These are phyloP conservation scores for Melaleuca alternifolia DNA, from an alignment of 345 rosid genomes.

Conservation along the genomic window DNA sequence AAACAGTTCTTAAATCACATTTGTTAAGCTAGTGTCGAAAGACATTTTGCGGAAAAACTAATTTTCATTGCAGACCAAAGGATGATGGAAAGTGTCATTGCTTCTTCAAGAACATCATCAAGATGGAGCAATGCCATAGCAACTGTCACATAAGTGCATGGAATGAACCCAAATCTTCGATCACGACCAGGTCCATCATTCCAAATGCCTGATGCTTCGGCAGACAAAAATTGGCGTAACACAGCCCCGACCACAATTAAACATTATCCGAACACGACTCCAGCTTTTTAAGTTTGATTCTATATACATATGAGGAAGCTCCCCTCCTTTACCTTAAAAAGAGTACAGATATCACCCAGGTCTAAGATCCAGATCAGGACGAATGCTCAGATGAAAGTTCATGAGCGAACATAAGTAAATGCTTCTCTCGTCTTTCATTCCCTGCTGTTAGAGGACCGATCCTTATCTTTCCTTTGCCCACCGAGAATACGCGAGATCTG, in stretches of 20 bases:
- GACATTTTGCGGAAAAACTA: not conserved
- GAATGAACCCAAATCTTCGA: not conserved
- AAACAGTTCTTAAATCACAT: not conserved
- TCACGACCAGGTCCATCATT: not conserved
- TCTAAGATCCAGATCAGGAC: not conserved
- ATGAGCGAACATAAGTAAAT: not conserved
- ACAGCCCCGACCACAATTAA: not conserved
- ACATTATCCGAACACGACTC: no score
- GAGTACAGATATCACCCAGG: not conserved
- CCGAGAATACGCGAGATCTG: constrained; percentile 99
- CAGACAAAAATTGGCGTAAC: not conserved
- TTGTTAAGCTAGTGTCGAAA: not conserved
- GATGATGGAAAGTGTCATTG: not conserved
- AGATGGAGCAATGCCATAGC: not conserved
- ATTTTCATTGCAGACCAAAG: not conserved
- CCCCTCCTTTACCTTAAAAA: not conserved
- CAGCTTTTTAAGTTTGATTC: not conserved
- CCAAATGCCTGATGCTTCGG: not conserved
- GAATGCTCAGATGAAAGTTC: not conserved
- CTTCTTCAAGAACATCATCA: not conserved
- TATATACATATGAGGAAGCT: not conserved
- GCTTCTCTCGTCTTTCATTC: constrained; percentile 23
- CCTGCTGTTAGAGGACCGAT: constrained; percentile 67
- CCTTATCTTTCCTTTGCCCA: constrained; percentile 83
- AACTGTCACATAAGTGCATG: not conserved